Base-by-base conservation (phyloP, 495 filamentous ascomycete species). In the Talaromyces borbonicus region DNA sequence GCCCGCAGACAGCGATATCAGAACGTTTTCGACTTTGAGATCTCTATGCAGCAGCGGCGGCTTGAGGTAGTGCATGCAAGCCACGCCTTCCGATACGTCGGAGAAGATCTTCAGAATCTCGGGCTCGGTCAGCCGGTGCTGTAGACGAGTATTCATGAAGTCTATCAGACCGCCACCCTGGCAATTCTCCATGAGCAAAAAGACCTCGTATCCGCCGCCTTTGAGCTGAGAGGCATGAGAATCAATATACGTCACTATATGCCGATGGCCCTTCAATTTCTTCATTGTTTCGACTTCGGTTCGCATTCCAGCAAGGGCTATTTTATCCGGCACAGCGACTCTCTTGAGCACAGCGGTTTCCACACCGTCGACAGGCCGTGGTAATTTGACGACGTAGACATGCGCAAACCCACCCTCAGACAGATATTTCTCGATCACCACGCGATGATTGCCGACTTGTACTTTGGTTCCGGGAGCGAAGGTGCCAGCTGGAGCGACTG, bases 261-360 rank as follows among this genome's bases (percentile, higher is more conserved):
- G 84, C 43, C 79, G 80, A 70, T 96, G 92, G 26, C 93, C 93
- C 73, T 93, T 94, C 49, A 98, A 71, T 57, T 90, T 87, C 78
- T 98, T 98, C 92, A 98, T 98, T 15, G 92, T 98, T 67, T 98
- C 92, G 44, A 97, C 92, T 73, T 98, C 92, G 48, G 84, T 97
- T 58, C 93, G 83, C 92, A 97, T 96, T 62, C 81, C 89, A 23
- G 88, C 85, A 60, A 98, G 74, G 42, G 88, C 77, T 54, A 92
- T 82, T 72, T 92, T 95, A 60, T 98, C 92, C 31, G 93, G 87
- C 25, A 97, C 92, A n/a, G 93, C 92, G 35, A 98, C 92, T 56
- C 92, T 75, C 71, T 98, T 98, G 54, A 98, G 69, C 6, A 98
- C 89, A 1, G 87, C 90, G 49, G 77, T 76, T 55, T 95, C 87